Evolutionary conservation across 768 basidiomycete species (phyloP).

Genomic region (Neoboletus subvelutipes): DNA sequence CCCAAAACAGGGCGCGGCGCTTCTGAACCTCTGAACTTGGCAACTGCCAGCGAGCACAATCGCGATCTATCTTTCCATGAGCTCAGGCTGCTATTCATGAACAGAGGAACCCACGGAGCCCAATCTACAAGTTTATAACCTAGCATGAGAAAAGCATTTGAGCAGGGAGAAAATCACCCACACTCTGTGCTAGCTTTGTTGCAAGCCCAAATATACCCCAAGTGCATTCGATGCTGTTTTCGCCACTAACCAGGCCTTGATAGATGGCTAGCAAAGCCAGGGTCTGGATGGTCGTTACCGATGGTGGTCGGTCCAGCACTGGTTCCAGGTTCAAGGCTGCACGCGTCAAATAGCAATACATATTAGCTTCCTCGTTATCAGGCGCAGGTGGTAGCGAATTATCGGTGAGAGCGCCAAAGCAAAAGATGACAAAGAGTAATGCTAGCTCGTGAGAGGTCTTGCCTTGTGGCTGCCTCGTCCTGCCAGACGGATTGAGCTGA

Average conservation of each 20-base stretch:
- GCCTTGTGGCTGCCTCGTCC: conserved; percentile 12
- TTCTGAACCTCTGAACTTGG: conserved; percentile 65
- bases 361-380: conserved; percentile 51
- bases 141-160: conserved; percentile 1
- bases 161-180: conserved; percentile 35
- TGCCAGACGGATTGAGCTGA: conserved; percentile 4
- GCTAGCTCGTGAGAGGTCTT: conserved; percentile 59
- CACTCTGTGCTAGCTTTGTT: conserved; percentile 66
- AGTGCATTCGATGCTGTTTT: conserved; percentile 68
- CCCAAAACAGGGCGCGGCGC: conserved; percentile 70
- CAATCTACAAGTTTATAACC: conserved; percentile 44
- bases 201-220: conserved; percentile 68
- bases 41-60: conserved; percentile 69
- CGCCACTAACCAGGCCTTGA: conserved; percentile 62
- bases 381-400: conserved; percentile 49
- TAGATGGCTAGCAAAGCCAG: conserved; percentile 69
- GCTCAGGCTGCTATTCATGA: not conserved
- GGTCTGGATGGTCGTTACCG: conserved; percentile 68
- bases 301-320: conserved; percentile 66
- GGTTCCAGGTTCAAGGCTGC: conserved; percentile 67
- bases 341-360: conserved; percentile 59
- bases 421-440: conserved; percentile 59
- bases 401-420: conserved; percentile 62
- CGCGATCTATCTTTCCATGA: conserved; percentile 54
- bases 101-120: conserved; percentile 52